Evolutionary conservation across 225 moss, liverwort and hornwort species (phyloP), one percentile per base, ranked within the genome.

Genomic region (Antitrichia curtipendula): DNA sequence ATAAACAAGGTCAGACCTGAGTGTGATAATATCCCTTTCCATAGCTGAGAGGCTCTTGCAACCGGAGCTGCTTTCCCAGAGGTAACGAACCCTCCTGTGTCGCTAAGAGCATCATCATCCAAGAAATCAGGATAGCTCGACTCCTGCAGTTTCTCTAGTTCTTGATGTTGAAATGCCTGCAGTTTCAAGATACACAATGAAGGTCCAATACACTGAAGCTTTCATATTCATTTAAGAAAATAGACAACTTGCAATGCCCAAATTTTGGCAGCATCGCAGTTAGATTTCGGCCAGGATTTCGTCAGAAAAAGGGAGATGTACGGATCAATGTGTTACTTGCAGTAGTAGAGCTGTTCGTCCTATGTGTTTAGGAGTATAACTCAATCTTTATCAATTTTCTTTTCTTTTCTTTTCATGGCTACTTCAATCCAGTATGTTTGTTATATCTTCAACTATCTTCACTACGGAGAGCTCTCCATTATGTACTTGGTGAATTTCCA

Each of bases 131-230:
- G 90, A 88, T 88, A 88, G 86, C 89, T 90, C 50, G 93, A 88
- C 89, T 95, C 94, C 86, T 97, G 92, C 86, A 97, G 89, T 90
- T 95, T 97, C 83, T 98, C 96, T 40, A 98, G 91, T 89, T 98
- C 98, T 91, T 98, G 97, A 73, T 97, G 92, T 85, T 97, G 90
- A 90, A 93, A 96, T 56, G 98, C 98, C 98, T 98, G 93, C 83
- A 87, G 31, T 76, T 87, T 72, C 84, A 73, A 87, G 18, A 49
- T 74, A 73, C 36, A 59, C 54, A 89, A 82, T 43, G 56, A 57
- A 85, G 27, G 10, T 75, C 21, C 45, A 60, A 62, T 36, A 79
- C 45, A 70, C 52, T 56, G 65, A 14, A 73, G 32, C 41, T 43
- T 62, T 52, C 25, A 50, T 64, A 60, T 53, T 8, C 45, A 69